Percentiles rank a stretch among this genome's conserved stretches.
phyloP scores from a whole-genome alignment of 1,139 yeast genomes.

The Lodderomyces beijingensis region DNA sequence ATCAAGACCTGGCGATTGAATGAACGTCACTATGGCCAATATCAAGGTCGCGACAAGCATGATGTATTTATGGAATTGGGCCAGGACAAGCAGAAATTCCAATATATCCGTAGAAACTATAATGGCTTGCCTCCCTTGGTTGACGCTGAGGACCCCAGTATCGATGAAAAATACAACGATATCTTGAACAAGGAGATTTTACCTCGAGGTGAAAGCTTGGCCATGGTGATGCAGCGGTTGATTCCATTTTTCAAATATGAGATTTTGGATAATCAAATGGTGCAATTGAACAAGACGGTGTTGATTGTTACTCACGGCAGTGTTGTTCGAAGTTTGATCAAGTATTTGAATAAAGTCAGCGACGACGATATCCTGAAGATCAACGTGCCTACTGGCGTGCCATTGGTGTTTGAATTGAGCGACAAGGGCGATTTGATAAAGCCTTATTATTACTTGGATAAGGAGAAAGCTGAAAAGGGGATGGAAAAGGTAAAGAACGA shows the following conservation, averaged over 20 bases:
- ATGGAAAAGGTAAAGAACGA: slow-evolving; percentile 63
- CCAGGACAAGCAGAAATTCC: slow-evolving; percentile 47
- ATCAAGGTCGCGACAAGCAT: slow-evolving; percentile 63
- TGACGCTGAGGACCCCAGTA: slow-evolving; percentile 22
- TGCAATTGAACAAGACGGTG: slow-evolving; percentile 42
- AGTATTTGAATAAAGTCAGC: slow-evolving; percentile 50
- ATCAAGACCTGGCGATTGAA: slow-evolving; percentile 65
- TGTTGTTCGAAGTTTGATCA: slow-evolving; percentile 64
- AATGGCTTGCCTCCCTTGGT: slow-evolving; percentile 64
- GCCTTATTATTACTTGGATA: slow-evolving; percentile 59
- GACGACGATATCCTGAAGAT: slow-evolving; percentile 62
- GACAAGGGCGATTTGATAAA: slow-evolving; percentile 39
- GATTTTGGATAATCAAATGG: slow-evolving; percentile 32
- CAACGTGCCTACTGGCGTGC: slow-evolving; percentile 77
- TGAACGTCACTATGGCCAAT: slow-evolving; percentile 74
- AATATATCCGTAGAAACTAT: slow-evolving; percentile 63
- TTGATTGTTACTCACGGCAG: slow-evolving; percentile 75
- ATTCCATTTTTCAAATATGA: slow-evolving; percentile 48
- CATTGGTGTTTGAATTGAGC: slow-evolving; percentile 54
- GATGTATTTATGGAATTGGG: slow-evolving; percentile 53
- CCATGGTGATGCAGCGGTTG: slow-evolving; percentile 60
- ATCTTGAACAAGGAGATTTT: slow-evolving; percentile 22
- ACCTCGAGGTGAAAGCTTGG: slow-evolving; percentile 68
- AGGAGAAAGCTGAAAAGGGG: slow-evolving; percentile 61
- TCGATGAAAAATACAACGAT: slow-evolving; percentile 46